These are phyloP conservation scores for Tolypocladium ophioglossoides DNA, from an alignment of 2,329 filamentous ascomycete genomes.

Conservation along the genomic window DNA sequence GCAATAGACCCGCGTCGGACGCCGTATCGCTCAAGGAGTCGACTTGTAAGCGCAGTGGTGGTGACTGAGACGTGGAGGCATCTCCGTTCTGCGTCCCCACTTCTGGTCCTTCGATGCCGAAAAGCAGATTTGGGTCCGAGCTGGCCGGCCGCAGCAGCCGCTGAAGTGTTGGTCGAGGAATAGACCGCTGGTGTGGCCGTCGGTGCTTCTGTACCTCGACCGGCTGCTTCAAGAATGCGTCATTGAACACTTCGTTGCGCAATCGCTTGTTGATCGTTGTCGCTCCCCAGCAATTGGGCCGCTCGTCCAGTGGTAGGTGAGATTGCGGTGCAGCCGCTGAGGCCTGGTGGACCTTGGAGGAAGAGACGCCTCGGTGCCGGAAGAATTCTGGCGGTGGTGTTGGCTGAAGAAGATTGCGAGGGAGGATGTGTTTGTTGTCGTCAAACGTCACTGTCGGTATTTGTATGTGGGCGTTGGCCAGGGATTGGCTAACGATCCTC, in stretches of 20 bases:
- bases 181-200: conserved; percentile 55
- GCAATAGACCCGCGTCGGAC: conserved; percentile 13
- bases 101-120: background rate
- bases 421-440: conserved; percentile 89
- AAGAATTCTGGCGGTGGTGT: conserved; percentile 27
- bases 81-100: conserved; percentile 3
- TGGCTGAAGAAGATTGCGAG: conserved; percentile 67
- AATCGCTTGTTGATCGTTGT: conserved; percentile 83
- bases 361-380: conserved; percentile 23
- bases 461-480: conserved; percentile 52
- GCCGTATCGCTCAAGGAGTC: conserved; percentile 20
- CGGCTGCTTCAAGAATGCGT: conserved; percentile 78
- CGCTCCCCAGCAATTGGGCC: conserved; percentile 70
- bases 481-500: conserved; percentile 60
- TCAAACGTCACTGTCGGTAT: conserved; percentile 88
- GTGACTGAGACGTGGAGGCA: background rate
- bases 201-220: conserved; percentile 73
- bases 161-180: conserved; percentile 43
- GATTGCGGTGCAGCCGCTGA: conserved; percentile 4
- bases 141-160: conserved; percentile 32
- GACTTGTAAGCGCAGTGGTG: background rate
- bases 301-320: conserved; percentile 38
- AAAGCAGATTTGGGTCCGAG: conserved; percentile 30
- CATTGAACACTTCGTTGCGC: conserved; percentile 83
- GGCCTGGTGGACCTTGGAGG: conserved; percentile 11